A percentile compares a stretch with the other conserved stretches of the same genome.
Evolutionary conservation across 257 asterid species (phyloP).

Genomic region (Solanum chilense): DNA sequence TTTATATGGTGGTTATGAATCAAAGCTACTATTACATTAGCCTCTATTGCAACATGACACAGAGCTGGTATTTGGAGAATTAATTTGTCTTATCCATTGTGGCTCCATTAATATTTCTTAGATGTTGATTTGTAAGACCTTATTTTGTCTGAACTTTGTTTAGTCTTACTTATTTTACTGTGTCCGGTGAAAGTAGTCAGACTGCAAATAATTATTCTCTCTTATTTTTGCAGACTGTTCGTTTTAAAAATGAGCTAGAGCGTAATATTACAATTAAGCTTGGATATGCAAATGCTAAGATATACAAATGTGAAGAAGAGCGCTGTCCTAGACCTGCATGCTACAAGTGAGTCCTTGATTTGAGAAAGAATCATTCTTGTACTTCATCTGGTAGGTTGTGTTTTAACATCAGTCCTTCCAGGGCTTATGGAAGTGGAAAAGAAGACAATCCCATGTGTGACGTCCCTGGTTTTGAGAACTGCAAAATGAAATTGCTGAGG

Average conservation of each 20-base stretch:
- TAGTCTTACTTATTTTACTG: background rate
- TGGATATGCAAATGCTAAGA: constrained; percentile 98
- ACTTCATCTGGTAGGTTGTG: constrained; percentile 5
- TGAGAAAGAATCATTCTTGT: background rate
- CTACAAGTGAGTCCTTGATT: constrained; percentile 61
- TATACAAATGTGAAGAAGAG: constrained; percentile 90
- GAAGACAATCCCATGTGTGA: constrained; percentile 95
- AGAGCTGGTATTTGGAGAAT: background rate
- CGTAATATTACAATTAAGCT: constrained; percentile 97
- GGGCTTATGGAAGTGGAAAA: constrained; percentile 98
- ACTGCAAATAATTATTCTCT: background rate
- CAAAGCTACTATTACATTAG: background rate
- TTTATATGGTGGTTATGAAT: background rate
- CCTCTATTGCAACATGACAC: background rate
- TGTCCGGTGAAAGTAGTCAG: background rate
- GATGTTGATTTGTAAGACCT: background rate
- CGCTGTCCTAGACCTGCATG: constrained; percentile 87
- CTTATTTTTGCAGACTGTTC: constrained; percentile 64
- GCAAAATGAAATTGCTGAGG: constrained; percentile 82
- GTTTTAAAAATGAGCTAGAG: constrained; percentile 92
- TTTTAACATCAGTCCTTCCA: constrained; percentile 10
- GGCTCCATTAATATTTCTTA: background rate
- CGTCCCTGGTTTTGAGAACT: constrained; percentile 94
- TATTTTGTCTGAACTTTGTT: background rate
- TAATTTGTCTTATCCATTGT: background rate